phyloP scores from a whole-genome alignment of 2,329 filamentous ascomycete species.

The Eutypa lata region DNA sequence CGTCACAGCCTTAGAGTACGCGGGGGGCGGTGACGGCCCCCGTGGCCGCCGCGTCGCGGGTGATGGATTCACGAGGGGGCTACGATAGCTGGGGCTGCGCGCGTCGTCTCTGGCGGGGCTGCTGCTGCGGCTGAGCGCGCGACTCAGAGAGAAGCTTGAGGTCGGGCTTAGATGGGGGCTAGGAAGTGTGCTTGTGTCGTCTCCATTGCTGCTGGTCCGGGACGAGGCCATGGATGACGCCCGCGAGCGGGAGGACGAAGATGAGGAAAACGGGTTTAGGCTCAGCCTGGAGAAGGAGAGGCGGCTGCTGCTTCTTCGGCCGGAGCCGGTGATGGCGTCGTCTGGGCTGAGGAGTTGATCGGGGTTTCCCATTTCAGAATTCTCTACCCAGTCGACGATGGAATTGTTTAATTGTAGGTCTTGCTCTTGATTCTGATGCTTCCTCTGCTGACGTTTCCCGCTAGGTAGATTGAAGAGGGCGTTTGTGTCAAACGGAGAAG shows the following conservation, averaged over 20 bases:
- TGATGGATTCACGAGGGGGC: neutral
- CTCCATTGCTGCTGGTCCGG: neutral
- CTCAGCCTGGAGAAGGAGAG: neutral
- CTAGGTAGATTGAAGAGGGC: neutral
- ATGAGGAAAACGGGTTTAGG: neutral
- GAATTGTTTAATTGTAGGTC: neutral
- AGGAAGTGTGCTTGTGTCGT: neutral
- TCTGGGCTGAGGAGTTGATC: neutral
- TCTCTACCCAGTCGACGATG: neutral
- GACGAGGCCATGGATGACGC: neutral
- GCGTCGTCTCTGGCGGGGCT: neutral
- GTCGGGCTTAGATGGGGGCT: neutral
- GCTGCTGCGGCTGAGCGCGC: neutral
- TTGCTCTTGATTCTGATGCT: neutral
- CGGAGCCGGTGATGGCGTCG: neutral
- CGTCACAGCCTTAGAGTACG: neutral
- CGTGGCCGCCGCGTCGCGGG: neutral
- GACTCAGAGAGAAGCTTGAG: neutral
- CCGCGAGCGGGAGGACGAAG: neutral
- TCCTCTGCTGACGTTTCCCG: neutral
- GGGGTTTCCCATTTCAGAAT: neutral
- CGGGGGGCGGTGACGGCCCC: slow-evolving; percentile 3
- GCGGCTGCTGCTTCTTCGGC: neutral
- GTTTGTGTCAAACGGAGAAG: neutral
- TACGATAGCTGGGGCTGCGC: neutral